Evolutionary conservation across 768 basidiomycete genomes (phyloP), one percentile per base, ranked within the genome.

Genomic region (Sporobolomyces roseus): DNA sequence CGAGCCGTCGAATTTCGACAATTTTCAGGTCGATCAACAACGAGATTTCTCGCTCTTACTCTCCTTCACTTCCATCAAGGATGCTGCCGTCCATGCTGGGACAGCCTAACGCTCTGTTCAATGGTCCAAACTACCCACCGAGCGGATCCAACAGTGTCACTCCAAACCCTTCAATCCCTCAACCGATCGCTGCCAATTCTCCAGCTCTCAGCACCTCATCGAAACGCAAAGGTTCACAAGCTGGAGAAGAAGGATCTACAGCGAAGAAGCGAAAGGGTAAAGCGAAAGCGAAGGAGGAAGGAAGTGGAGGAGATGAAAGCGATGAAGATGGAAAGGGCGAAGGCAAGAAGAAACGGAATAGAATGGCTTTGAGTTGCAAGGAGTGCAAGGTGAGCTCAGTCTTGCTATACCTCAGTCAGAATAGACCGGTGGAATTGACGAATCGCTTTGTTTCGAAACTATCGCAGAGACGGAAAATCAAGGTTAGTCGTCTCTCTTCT

Each of bases 281-380:
- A 30, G 45, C 2, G 3, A 45, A 61, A 9, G 63, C 13, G 14
- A 49, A 52, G n/a, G 53, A 46, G 5, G 27, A 41, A 4, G 55
- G 23, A 7, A 56, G 36, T 13, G 49, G 38, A 16, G 38, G 29
- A 7, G 61, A 45, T n/a, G 65, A 62, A 13, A 43, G 17, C 38
- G 38, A 43, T 8, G 36, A n/a, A 16, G 45, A 48, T 32, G 58
- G 29, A 43, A 25, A 48, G 4, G 49, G n/a, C 6, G 27, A 33
- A 25, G 43, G 61, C 17, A 59, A 49, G 43, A 69, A 70, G 68
- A 65, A 61, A 61, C 55, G 72, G 25, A 69, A 66, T 49, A 36
- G 72, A 4, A 66, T 73, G 65, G 68, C 64, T 16, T 53, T 73
- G 13, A 61, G 56, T 21, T 73, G 72, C 61, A 63, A 61, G 41